Percentiles rank a stretch among this genome's conserved stretches.
Evolutionary conservation across 2,329 filamentous ascomycete species (phyloP).

Genomic region (Ampelomyces quisqualis): DNA sequence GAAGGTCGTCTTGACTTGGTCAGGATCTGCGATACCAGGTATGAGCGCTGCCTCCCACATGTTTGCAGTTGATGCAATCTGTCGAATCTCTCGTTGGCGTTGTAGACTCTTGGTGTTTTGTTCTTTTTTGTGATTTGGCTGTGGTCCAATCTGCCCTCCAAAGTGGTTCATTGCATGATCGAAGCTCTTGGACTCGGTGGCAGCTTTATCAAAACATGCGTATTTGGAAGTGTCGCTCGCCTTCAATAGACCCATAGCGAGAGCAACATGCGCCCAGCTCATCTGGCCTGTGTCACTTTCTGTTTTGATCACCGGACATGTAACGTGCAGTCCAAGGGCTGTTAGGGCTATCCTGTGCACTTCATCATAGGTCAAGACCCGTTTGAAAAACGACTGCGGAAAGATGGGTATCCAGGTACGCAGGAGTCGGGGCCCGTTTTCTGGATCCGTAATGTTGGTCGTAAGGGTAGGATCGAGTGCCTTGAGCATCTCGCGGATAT

Average conservation of each 20-base stretch:
- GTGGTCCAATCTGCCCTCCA: constrained; percentile 7
- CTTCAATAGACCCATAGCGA: constrained; percentile 47
- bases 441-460: constrained; percentile 25
- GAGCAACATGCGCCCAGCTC: constrained; percentile 44
- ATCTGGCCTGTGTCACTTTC: constrained; percentile 23
- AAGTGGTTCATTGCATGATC: too few species aligned
- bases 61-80: constrained; percentile 48
- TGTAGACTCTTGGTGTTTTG: constrained; percentile 20
- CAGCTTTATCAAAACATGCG: too few species aligned
- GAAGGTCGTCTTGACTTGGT: constrained; percentile 84
- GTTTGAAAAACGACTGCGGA: constrained; percentile 41
- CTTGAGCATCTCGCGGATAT: constrained; percentile 63
- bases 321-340: constrained; percentile 50
- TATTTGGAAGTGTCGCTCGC: constrained; percentile 53
- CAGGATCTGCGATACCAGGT: constrained; percentile 76
- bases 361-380: constrained; percentile 60
- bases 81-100: constrained; percentile 57
- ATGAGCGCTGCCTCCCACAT: constrained; percentile 81
- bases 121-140: constrained; percentile 11
- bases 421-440: constrained; percentile 19
- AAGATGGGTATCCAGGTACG: constrained; percentile 24
- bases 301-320: constrained; percentile 14
- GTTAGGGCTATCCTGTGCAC: constrained; percentile 61
- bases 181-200: too few species aligned
- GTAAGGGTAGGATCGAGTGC: constrained; percentile 44